Evolutionary conservation across 305 asterid species (phyloP).

Genomic region (Stenogyne calaminthoides): DNA sequence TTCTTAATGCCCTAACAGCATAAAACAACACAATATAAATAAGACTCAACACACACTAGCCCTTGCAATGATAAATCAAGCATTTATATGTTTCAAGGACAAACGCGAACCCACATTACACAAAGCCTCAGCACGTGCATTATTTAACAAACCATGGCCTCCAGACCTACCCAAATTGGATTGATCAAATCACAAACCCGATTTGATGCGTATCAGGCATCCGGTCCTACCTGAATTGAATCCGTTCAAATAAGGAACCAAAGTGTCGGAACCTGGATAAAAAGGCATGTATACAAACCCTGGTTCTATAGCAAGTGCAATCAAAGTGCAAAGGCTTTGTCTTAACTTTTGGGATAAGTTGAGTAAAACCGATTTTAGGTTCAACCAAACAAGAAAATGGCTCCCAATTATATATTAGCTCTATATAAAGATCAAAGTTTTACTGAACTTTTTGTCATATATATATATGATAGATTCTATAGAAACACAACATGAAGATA

Average conservation of each 20-base stretch:
- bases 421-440: constrained; percentile 16
- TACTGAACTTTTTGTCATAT: not conserved
- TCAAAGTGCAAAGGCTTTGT: not conserved
- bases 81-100: no score
- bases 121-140: no score
- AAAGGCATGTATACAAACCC: not conserved
- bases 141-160: no score
- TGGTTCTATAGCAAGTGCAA: not conserved
- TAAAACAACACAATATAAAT: no score
- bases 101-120: no score
- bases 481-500: not conserved
- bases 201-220: no score
- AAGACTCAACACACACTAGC: no score
- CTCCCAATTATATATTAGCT: not conserved
- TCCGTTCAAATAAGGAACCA: not conserved
- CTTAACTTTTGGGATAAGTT: not conserved
- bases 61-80: no score
- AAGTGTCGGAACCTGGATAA: not conserved
- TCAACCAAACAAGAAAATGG: not conserved
- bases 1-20: no score
- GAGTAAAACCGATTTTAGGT: not conserved
- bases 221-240: not conserved
- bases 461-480: not conserved
- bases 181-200: no score
- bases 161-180: no score